Base-by-base conservation (phyloP, 805 yeast genomes). In the Ogataea philodendri region DNA sequence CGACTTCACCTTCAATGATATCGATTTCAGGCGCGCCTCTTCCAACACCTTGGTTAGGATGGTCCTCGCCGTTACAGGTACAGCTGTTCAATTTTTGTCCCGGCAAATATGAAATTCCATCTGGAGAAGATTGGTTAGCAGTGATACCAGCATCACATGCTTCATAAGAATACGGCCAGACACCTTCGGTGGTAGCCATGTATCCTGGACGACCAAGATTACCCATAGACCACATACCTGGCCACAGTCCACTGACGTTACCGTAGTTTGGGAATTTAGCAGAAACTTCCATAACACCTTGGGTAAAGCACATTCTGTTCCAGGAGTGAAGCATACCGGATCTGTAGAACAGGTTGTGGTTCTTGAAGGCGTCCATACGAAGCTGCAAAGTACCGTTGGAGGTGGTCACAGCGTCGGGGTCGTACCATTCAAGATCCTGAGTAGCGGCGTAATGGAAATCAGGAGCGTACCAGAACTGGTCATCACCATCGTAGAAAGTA, bases 1-100 rank as follows among this genome's bases (percentile, higher is more conserved):
- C 79, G 16, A 78, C 74, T 48, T 86, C 88, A 45, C 82, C 96
- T 73, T 90, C 97, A 34, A 90, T 59, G 28, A 81, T 78, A 76
- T 90, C 97, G 50, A 90, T 86, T 69, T 88, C 97, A 7, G 96
- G 96, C 0, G 96, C 95, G 35, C 96, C 96, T 60, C 97, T 78
- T 9, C 97, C 97, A 1, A 64, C 60, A 32, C 97, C 97, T 15
- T 66, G 73, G 57, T 81, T 88, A 30, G 97, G 97, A 59, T 89
- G 97, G 34, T 81, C 87, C 49, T 78, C 86, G 18, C 81, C 87
- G 16, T 69, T 64, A 65, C 97, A 89, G 0, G 90, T 81, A 64
- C 97, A 89, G 9, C 71, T 59, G 56, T 70, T 77, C 45, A 89
- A 67, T 47, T 73, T 73, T 62, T 89, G 96, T 19, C 97, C 97